Base-by-base conservation (phyloP, 2,329 filamentous ascomycete genomes). In the Colletotrichum australisinense region DNA sequence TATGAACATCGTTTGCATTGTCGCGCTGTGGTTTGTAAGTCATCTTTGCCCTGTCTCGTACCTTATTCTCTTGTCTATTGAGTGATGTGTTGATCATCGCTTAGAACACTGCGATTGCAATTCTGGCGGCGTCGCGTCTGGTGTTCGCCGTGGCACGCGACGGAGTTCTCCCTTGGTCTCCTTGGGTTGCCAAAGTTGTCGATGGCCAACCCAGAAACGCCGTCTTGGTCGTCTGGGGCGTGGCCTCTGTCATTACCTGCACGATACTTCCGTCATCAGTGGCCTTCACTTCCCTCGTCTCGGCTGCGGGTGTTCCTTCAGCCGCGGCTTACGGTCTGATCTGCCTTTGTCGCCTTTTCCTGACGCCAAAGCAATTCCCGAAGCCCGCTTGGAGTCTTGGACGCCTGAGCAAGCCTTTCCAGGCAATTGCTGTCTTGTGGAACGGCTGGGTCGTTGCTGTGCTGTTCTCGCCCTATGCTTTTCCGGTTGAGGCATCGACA, bases 121-220 rank as follows among this genome's bases (percentile, higher is more conserved):
- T 90, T 57, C 85, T 90, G 14, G 89, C 89, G 8, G 88, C 88
- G 16, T 91, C 89, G 4, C 86, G 89, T n/a, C 84, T 91, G 2
- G 89, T 92, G 75, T 91, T 90, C 78, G 90, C 89, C 55, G 89
- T 92, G 4, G 90, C 90, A 32, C 86, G 89, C 58, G 90, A 92
- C 76, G 88, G 89, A 46, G 88, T 91, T 24, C 82, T 91, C 3
- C 89, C 90, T 0, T 90, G 87, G 79, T 90, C 89, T 1, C 77
- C 84, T 42, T 90, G 89, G 87, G 90, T 91, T 56, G 87, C 88
- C 4, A 79, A 83, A 22, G 88, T 92, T 2, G 80, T 84, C 9
- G 82, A 86, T 28, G 90, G 89, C 64, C 89, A 91, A 74, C 90
- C 90, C 0, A 85, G 86, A 16, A 91, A 91, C 76, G 89, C 90